A percentile compares a stretch with the other conserved stretches of the same genome.
phyloP scores from a whole-genome alignment of 306 rosid genomes.

The Erythrophleum fordii region DNA sequence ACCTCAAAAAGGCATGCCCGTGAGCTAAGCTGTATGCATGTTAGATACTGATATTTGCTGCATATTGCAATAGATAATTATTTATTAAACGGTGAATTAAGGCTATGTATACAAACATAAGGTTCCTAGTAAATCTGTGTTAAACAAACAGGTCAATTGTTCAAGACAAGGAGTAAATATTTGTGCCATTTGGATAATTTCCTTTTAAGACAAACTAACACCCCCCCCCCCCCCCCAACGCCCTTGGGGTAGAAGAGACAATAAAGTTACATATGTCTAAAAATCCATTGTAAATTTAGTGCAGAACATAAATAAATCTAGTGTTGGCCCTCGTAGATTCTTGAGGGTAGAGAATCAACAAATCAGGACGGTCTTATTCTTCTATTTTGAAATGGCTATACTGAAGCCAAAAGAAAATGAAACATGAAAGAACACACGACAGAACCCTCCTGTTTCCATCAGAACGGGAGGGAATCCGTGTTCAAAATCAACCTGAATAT shows the following conservation, averaged over 20 bases:
- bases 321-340: slow-evolving; percentile 35
- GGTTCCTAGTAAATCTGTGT: not conserved
- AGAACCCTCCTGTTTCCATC: too few relatives aligned
- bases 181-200: slow-evolving; percentile 24
- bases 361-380: too few relatives aligned
- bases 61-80: slow-evolving; percentile 24
- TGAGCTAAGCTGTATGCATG: slow-evolving; percentile 36
- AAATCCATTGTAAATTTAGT: slow-evolving; percentile 27
- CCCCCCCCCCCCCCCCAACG: not conserved
- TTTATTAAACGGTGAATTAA: not conserved
- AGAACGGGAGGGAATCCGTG: too few relatives aligned
- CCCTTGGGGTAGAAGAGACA: not conserved
- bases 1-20: slow-evolving; percentile 49
- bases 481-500: slow-evolving; percentile 1
- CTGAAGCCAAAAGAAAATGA: too few relatives aligned
- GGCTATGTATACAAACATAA: slow-evolving; percentile 13
- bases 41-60: slow-evolving; percentile 29
- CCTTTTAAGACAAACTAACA: not conserved
- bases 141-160: too few relatives aligned
- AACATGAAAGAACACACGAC: too few relatives aligned
- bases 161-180: not conserved
- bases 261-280: not conserved
- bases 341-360: slow-evolving; percentile 40
- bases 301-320: slow-evolving; percentile 32
- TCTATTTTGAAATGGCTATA: too few relatives aligned